phyloP scores from a whole-genome alignment of 805 yeast genomes.

The Wickerhamomyces alni region DNA sequence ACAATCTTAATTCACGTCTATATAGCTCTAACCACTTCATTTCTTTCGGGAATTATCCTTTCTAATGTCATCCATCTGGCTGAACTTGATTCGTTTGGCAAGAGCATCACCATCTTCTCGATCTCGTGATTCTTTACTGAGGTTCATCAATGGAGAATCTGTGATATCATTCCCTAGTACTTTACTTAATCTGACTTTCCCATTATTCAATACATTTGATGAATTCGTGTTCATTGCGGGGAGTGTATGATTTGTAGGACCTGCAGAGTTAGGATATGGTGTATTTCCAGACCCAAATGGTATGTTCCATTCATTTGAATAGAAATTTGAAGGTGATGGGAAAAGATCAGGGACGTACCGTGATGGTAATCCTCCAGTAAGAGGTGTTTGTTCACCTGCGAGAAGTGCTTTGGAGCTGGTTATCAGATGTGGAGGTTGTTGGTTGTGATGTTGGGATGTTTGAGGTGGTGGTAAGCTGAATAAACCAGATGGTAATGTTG shows the following conservation, averaged over 20 bases:
- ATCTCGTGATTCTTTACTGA: background rate
- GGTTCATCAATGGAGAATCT: constrained; percentile 3
- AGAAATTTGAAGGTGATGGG: constrained; percentile 77
- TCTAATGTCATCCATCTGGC: background rate
- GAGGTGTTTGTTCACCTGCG: constrained; percentile 61
- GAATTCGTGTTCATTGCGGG: constrained; percentile 7
- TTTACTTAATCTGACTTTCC: background rate
- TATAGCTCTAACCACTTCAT: too few species aligned
- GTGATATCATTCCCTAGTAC: background rate
- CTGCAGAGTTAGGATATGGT: constrained; percentile 29
- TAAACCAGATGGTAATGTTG: constrained; percentile 27
- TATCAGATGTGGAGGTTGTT: constrained; percentile 1
- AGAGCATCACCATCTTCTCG: background rate
- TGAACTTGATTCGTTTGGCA: background rate
- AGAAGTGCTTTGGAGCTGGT: background rate
- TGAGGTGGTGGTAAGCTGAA: constrained; percentile 29
- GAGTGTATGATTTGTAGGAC: constrained; percentile 11
- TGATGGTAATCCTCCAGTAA: constrained; percentile 63
- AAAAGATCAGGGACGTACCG: constrained; percentile 66
- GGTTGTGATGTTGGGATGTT: constrained; percentile 8
- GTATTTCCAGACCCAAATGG: constrained; percentile 37
- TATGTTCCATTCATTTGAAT: constrained; percentile 53
- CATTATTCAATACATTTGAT: background rate
- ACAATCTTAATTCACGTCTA: too few species aligned
- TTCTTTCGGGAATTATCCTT: too few species aligned